A percentile compares a stretch with the other conserved stretches of the same genome.
Evolutionary conservation across 2,329 filamentous ascomycete species (phyloP).

Genomic region (Talaromyces sp.): DNA sequence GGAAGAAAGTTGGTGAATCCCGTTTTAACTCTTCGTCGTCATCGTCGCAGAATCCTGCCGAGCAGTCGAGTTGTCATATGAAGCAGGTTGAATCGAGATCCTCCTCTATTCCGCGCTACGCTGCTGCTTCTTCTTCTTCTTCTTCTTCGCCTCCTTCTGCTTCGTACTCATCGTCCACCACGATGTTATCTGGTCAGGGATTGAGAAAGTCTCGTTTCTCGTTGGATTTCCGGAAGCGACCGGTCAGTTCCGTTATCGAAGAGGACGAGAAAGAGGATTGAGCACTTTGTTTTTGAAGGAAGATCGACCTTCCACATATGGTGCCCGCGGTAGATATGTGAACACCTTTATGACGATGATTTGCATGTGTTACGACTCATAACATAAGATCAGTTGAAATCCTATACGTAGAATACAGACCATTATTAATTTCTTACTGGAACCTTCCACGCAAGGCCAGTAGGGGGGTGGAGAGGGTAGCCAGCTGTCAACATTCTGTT

Average conservation of each 20-base stretch:
- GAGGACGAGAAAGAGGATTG: constrained; percentile 8
- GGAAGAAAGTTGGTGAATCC: constrained; percentile 22
- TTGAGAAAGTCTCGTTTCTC: background rate
- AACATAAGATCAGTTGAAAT: too few relatives aligned
- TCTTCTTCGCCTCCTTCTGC: background rate
- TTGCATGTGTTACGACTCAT: background rate
- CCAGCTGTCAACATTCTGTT: too few relatives aligned
- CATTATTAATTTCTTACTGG: too few relatives aligned
- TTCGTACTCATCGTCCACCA: background rate
- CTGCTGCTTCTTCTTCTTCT: background rate
- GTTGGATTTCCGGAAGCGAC: constrained; percentile 4
- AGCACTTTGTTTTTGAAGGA: background rate
- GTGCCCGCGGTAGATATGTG: background rate
- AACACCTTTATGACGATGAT: background rate
- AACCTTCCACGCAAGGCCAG: too few relatives aligned
- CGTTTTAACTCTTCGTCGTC: background rate
- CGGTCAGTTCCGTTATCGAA: constrained; percentile 10
- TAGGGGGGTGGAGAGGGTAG: too few relatives aligned
- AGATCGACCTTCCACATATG: background rate
- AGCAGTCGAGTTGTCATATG: background rate
- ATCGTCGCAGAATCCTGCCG: background rate
- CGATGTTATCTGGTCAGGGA: background rate
- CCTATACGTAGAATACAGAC: too few relatives aligned
- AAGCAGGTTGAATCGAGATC: background rate
- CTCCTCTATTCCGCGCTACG: background rate